Evolutionary conservation across 306 rosid genomes (phyloP), one percentile per base, ranked within the genome.

Genomic region (Urtica urens): DNA sequence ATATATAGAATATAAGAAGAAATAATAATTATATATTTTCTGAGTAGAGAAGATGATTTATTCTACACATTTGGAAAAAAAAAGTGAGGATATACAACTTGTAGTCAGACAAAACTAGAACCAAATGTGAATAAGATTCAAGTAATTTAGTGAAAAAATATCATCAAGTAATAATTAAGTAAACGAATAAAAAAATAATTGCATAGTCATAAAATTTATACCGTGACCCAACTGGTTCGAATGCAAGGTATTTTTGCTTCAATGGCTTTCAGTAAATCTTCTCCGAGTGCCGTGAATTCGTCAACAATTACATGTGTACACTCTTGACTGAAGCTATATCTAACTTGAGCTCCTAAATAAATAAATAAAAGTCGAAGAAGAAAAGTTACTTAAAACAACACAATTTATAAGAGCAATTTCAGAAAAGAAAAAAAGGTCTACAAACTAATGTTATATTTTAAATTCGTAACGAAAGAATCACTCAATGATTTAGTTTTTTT

Each of bases 231-330:
- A 55, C 72, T 76, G 45, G 69, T 60, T 53, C 72, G 75, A 53
- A 88, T 75, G 59, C 77, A 64, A 43, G 64, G 60, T 63, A 76
- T 83, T 74, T 77, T 79, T 0, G 86, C 83, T 35, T 74, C 64
- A 65, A 83, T 68, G 46, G 82, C 96, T 63, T 76, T 78, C 49
- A 83, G 28, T 28, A 88, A 66, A 57, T 80, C 80, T 50, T 76
- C 72, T 46, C 60, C 66, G 50, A 88, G 47, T 22, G 90, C 82
- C 78, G 49, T 72, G 42, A 67, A 65, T 57, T 80, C 82, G 57
- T 83, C 95, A 45, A 83, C 83, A 71, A 88, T 78, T 23, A 78
- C 78, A 55, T 88, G 95, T n/a, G 96, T 88, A 78, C 90, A 88
- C 63, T 77, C 93, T 44, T 67, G 73, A 65, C 53, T 50, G 31